Percentiles rank a stretch among this genome's conserved stretches.
Evolutionary conservation across 352 stramenopile species (phyloP).

Genomic region (Globisporangium parvum): DNA sequence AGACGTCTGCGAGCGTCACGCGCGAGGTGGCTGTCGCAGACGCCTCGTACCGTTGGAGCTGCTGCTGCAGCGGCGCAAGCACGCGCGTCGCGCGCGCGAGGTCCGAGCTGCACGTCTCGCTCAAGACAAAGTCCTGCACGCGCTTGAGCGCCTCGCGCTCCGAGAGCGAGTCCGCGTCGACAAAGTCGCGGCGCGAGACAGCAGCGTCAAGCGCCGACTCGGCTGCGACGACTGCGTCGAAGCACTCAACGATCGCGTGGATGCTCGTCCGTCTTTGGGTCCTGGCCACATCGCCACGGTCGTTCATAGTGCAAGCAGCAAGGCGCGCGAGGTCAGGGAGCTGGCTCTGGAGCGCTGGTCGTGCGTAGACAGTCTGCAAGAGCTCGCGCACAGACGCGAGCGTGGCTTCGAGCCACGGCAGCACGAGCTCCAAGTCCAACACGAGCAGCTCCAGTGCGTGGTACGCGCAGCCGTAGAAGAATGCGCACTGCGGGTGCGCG

Average conservation of each 20-base stretch:
- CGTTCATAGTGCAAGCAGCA: not conserved
- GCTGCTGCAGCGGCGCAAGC: slow-evolving; percentile 46
- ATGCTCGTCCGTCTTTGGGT: not conserved
- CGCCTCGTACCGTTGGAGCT: slow-evolving; percentile 38
- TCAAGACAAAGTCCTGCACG: slow-evolving; percentile 62
- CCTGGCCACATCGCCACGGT: not conserved
- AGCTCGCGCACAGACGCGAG: slow-evolving; percentile 33
- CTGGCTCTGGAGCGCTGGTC: slow-evolving; percentile 33
- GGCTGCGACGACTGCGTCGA: slow-evolving; percentile 44
- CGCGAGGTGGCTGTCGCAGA: slow-evolving; percentile 12
- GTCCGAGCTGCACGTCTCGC: slow-evolving; percentile 55
- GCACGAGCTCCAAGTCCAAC: slow-evolving; percentile 36
- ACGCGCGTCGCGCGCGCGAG: slow-evolving; percentile 49
- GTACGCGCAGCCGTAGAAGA: slow-evolving; percentile 61
- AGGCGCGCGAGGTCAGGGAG: slow-evolving; percentile 14
- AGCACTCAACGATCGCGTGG: slow-evolving; percentile 20
- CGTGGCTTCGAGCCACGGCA: slow-evolving; percentile 44
- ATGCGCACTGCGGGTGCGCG: slow-evolving; percentile 48
- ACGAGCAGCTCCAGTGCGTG: slow-evolving; percentile 44
- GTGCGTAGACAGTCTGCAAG: slow-evolving; percentile 34
- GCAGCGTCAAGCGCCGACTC: slow-evolving; percentile 48
- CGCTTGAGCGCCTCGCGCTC: slow-evolving; percentile 44
- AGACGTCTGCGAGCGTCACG: slow-evolving; percentile 46
- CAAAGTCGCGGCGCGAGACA: slow-evolving; percentile 56
- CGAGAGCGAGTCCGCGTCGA: slow-evolving; percentile 26